Conservation (phyloP, 2,329 filamentous ascomycete genomes). For the Phialophora chinensis region DNA sequence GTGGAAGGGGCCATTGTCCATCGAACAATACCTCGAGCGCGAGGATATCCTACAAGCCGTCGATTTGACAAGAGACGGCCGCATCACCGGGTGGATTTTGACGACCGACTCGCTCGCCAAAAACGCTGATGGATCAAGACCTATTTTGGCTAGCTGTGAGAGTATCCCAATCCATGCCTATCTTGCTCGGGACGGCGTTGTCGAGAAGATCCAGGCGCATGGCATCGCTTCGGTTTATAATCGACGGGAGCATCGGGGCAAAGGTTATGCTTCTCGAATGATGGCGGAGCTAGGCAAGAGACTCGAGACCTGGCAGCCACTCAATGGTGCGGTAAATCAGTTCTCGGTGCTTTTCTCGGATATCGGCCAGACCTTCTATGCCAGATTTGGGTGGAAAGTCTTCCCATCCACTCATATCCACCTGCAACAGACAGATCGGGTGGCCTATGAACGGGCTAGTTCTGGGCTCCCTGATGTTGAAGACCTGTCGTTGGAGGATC, state of each 20-base stretch:
- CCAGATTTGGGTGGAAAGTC: conserved; percentile 74
- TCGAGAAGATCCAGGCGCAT: conserved; percentile 67
- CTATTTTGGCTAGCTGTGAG: conserved; percentile 65
- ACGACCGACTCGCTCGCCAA: conserved; percentile 52
- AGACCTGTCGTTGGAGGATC: conserved; percentile 45
- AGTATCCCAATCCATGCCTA: conserved; percentile 57
- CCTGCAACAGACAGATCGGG: conserved; percentile 55
- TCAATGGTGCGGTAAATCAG: conserved; percentile 51
- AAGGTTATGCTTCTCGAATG: conserved; percentile 80
- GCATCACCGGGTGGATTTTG: conserved; percentile 66
- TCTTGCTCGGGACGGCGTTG: conserved; percentile 41
- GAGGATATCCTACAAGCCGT: conserved; percentile 61
- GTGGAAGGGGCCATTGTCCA: conserved; percentile 63
- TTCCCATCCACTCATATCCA: conserved; percentile 75
- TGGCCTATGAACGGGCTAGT: conserved; percentile 36
- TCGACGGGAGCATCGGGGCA: conserved; percentile 67
- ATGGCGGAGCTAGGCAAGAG: conserved; percentile 67
- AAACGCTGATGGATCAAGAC: conserved; percentile 48
- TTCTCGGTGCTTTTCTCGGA: conserved; percentile 88
- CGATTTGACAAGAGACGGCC: conserved; percentile 60
- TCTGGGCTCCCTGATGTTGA: conserved; percentile 42
- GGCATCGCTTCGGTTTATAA: conserved; percentile 84
- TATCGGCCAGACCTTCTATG: conserved; percentile 83
- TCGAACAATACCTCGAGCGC: conserved; percentile 63
- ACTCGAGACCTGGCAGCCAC: conserved; percentile 59